Percentiles rank a stretch among this genome's conserved stretches.
Conservation (phyloP, 805 yeast genomes). For the Ogataea polymorpha region DNA sequence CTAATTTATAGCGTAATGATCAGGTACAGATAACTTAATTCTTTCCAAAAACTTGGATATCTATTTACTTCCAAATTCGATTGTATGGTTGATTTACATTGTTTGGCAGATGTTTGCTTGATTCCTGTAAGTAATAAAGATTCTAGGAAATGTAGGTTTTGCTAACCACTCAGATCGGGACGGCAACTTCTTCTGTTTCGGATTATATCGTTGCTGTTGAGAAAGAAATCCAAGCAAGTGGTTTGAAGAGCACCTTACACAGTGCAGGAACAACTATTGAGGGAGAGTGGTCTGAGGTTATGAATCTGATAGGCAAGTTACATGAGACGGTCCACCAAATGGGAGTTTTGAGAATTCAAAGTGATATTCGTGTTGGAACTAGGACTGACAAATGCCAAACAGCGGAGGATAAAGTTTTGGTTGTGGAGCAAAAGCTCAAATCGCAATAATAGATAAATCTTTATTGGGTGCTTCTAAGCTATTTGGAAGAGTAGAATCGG, state of each 20-base stretch:
- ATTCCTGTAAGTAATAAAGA: conserved; percentile 57
- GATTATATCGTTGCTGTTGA: conserved; percentile 76
- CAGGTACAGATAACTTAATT: no score
- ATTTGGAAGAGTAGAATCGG: conserved; percentile 1
- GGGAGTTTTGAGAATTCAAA: conserved; percentile 77
- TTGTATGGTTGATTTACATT: conserved; percentile 46
- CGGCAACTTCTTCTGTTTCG: conserved; percentile 73
- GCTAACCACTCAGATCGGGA: conserved; percentile 55
- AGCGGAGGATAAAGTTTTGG: conserved; percentile 68
- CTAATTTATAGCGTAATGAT: no score
- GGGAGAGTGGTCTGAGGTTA: conserved; percentile 92
- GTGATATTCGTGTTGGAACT: conserved; percentile 85
- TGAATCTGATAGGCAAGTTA: conserved; percentile 70
- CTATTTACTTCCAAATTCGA: no score
- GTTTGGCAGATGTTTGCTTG: conserved; percentile 83
- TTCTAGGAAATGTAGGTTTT: neutral
- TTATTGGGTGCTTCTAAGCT: no score
- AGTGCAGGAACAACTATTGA: conserved; percentile 87
- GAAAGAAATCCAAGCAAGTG: conserved; percentile 55
- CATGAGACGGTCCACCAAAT: conserved; percentile 69
- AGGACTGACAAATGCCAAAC: conserved; percentile 72
- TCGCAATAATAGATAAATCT: neutral
- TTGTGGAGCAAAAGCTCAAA: conserved; percentile 52
- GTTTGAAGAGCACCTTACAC: conserved; percentile 67
- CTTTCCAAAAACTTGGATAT: no score